A percentile compares a stretch with the other conserved stretches of the same genome.
Conservation (phyloP, 2,329 filamentous ascomycete genomes). For the Diaporthe velutina region DNA sequence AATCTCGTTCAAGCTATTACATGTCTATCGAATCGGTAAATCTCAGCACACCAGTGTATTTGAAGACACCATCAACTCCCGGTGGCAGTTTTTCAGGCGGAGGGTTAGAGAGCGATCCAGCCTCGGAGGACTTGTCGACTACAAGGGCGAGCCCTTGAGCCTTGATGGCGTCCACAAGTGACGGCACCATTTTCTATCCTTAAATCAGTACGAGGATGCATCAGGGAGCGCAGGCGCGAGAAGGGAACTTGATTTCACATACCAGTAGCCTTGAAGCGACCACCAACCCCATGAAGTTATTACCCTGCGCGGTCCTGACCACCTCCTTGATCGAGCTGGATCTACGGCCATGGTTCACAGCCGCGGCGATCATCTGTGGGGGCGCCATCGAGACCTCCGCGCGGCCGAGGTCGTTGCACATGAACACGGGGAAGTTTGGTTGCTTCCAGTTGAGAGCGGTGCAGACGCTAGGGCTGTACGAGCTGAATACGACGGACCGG, state of each 20-base stretch:
- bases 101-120: conserved; percentile 58
- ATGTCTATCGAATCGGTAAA: conserved; percentile 94
- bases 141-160: conserved; percentile 93
- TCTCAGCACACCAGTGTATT: conserved; percentile 85
- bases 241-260: conserved; percentile 53
- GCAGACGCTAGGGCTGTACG: conserved; percentile 90
- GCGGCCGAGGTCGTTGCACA: conserved; percentile 91
- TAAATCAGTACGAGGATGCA: conserved; percentile 36
- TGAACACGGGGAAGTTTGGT: conserved; percentile 95
- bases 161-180: conserved; percentile 93
- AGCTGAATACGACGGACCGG: conserved; percentile 92
- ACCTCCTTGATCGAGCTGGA: conserved; percentile 94
- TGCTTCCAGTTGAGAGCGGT: conserved; percentile 99
- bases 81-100: conserved; percentile 74
- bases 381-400: conserved; percentile 60
- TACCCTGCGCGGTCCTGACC: conserved; percentile 91
- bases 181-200: conserved; percentile 89
- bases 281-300: conserved; percentile 98
- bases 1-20: conserved; percentile 48
- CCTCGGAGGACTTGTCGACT: conserved; percentile 81
- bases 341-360: conserved; percentile 68
- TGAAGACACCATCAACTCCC: conserved; percentile 89
- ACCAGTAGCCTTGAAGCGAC: conserved; percentile 90
- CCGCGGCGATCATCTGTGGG: conserved; percentile 59
- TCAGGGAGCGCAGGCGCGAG: not conserved